Percentiles rank a stretch among this genome's conserved stretches.
Conservation (phyloP, 768 basidiomycete genomes). For the Termitomyces sp. region DNA sequence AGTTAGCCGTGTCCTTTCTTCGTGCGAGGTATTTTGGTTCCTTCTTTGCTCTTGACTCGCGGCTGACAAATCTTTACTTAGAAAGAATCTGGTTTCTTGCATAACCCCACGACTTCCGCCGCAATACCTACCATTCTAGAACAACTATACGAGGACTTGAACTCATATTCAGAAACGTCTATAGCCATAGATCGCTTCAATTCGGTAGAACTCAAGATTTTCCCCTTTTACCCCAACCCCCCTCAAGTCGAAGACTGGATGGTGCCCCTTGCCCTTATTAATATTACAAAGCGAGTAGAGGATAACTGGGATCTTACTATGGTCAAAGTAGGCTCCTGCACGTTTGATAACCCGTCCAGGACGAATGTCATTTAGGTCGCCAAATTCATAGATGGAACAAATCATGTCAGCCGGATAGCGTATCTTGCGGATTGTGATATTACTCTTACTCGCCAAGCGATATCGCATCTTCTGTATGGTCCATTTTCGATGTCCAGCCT, state of each 20-base stretch:
- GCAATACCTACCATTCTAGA: constrained; percentile 83
- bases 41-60: not conserved
- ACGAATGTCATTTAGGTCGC: constrained; percentile 47
- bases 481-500: not conserved
- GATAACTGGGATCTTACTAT: constrained; percentile 97
- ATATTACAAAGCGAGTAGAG: constrained; percentile 73
- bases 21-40: constrained; percentile 70
- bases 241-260: constrained; percentile 89
- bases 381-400: constrained; percentile 81
- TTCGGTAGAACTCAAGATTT: constrained; percentile 92
- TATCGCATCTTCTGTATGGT: constrained; percentile 86
- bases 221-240: constrained; percentile 96
- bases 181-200: constrained; percentile 90
- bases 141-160: constrained; percentile 94
- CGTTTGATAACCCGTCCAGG: not conserved
- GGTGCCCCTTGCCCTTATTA: constrained; percentile 88
- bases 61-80: constrained; percentile 19
- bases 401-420: constrained; percentile 88
- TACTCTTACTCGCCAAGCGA: constrained; percentile 74
- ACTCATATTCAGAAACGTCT: constrained; percentile 95
- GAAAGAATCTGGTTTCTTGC: constrained; percentile 90
- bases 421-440: constrained; percentile 87
- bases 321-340: constrained; percentile 50
- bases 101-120: constrained; percentile 59
- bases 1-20: constrained; percentile 80